Base-by-base conservation (phyloP, 2,329 filamentous ascomycete species). In the Penicillium sp. region DNA sequence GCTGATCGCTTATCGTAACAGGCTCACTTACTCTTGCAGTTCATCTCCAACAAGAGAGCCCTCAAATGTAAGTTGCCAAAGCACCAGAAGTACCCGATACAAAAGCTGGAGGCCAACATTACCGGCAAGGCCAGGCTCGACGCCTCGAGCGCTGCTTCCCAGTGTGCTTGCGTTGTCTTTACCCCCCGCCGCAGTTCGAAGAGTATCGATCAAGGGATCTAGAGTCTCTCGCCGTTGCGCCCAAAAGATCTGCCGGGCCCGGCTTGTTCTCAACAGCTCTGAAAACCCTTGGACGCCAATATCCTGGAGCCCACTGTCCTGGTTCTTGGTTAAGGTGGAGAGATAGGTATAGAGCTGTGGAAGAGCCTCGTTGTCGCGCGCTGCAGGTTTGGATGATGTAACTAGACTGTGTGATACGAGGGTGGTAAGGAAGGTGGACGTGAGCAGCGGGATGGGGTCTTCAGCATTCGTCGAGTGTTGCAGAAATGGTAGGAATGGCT, bases 11-110 rank as follows among this genome's bases (percentile, higher is more conserved):
- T 9, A 47, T 35, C 5, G 19, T 16, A 36, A 30, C 9, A 23
- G 45, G 7, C 40, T 30, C 18, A 63, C 69, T 63, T 59, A 70
- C 67, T 66, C 59, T 74, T 97, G 90, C 54, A 99, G 79, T 39
- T 93, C 91, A 55, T 88, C 86, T 11, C 91, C 90, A 45, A 88
- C 79, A 11, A 84, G 72, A 54, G 78, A 74, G 29, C 81, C 84
- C 71, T 97, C 94, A 63, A 99, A 99, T 69, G 91, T 96, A 63
- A 99, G 80, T 78, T 97, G 92, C 94, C 94, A 99, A 55, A 99
- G 78, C 11, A 96, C 92, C 47, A 99, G 81, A 19, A 99, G 82
- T 14, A 97, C 89, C 67, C 97, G 91, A 72, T 99, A 99, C 38
- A 99, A 82, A 38, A 97, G 82, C 73, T 99, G 94, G 38, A 99